Evolutionary conservation across 2,329 filamentous ascomycete species (phyloP).

Genomic region (Huntiella bhutanensis): DNA sequence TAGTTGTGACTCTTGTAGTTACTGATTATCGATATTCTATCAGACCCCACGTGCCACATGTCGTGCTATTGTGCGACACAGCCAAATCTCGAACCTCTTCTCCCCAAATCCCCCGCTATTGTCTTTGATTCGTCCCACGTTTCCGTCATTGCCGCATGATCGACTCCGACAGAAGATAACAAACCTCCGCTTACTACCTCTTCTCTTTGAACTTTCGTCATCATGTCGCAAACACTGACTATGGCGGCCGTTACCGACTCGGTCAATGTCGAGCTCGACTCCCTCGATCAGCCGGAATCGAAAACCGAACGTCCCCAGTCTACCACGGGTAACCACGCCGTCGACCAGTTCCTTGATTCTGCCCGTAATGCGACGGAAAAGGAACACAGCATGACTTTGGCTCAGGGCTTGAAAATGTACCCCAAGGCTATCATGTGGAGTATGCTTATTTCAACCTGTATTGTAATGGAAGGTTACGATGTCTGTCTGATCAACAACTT

Average conservation of each 20-base stretch:
- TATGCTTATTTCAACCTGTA: conserved; percentile 72
- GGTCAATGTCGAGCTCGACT: conserved; percentile 8
- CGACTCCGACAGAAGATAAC: no score
- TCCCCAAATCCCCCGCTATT: neutral
- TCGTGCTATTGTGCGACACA: no score
- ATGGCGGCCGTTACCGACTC: conserved; percentile 9
- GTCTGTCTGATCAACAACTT: conserved; percentile 68
- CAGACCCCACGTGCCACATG: no score
- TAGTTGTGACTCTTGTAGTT: no score
- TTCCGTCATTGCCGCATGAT: neutral
- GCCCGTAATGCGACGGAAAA: conserved; percentile 32
- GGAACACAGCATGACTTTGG: conserved; percentile 51
- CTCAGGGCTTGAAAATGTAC: conserved; percentile 63
- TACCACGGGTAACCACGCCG: conserved; percentile 23
- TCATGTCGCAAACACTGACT: conserved; percentile 11
- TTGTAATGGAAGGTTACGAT: conserved; percentile 84
- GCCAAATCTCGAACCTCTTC: no score
- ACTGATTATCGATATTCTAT: no score
- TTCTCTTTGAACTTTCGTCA: neutral
- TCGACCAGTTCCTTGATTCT: conserved; percentile 17
- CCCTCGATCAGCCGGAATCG: conserved; percentile 3
- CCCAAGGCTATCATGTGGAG: conserved; percentile 76
- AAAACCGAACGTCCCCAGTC: conserved; percentile 84
- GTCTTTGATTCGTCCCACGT: neutral
- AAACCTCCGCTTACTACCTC: neutral